A percentile compares a stretch with the other conserved stretches of the same genome.
These are phyloP conservation scores for Physaria fendleri DNA, from an alignment of 345 rosid species.

Conservation along the genomic window DNA sequence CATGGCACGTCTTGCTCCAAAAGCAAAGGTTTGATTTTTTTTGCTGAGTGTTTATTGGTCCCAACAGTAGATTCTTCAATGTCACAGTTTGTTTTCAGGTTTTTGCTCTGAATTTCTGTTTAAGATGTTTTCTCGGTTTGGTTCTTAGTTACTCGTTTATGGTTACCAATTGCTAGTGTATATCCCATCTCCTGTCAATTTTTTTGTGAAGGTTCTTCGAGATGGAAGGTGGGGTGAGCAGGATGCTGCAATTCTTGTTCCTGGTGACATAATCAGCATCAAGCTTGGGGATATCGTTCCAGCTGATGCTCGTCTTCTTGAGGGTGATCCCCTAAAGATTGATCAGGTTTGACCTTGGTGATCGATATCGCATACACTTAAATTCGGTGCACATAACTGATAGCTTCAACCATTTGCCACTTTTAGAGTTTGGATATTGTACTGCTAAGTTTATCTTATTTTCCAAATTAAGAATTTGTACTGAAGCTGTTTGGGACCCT, in stretches of 20 bases:
- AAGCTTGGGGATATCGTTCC: conserved; percentile 96
- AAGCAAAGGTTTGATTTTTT: conserved; percentile 65
- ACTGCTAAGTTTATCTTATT: not conserved
- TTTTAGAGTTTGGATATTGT: not conserved
- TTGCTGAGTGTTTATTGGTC: conserved; percentile 1
- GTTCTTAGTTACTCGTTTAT: not conserved
- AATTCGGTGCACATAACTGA: not conserved
- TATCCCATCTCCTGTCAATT: not conserved
- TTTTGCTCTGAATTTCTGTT: too few relatives aligned
- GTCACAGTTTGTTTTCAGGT: not conserved
- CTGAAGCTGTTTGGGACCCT: not conserved
- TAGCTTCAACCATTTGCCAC: not conserved
- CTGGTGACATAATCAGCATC: conserved; percentile 85
- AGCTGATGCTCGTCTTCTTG: conserved; percentile 95
- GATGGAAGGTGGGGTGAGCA: conserved; percentile 96
- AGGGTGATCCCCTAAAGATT: conserved; percentile 91
- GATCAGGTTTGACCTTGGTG: conserved; percentile 56
- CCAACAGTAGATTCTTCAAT: not conserved
- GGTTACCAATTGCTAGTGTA: not conserved
- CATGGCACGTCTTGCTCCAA: conserved; percentile 96
- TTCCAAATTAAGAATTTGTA: not conserved
- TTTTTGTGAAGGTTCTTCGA: conserved; percentile 67
- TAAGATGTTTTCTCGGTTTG: too few relatives aligned
- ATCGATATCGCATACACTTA: not conserved
- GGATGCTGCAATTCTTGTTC: conserved; percentile 84